Conservation (phyloP, 495 filamentous ascomycete species). For the Penicillium pulvis region DNA sequence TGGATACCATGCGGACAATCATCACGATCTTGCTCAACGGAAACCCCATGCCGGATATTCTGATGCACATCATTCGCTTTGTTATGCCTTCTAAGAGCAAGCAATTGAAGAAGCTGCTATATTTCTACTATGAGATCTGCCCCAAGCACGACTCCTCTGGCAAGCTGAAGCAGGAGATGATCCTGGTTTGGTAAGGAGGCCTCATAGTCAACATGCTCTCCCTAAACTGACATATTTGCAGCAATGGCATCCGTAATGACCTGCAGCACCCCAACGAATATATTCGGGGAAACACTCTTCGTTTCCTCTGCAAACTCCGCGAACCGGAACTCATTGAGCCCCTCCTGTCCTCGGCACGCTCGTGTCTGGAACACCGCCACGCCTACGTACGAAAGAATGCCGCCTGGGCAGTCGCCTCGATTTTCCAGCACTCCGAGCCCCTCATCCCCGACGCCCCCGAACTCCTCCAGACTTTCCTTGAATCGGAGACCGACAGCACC, state of each 20-base stretch:
- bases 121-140: conserved; percentile 99
- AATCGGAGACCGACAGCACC: conserved; percentile 88
- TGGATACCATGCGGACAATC: conserved; percentile 98
- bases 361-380: conserved; percentile 92
- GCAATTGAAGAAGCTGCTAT: conserved; percentile 94
- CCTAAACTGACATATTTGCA: conserved; percentile 34
- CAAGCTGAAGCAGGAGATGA: conserved; percentile 99
- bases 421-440: conserved; percentile 86
- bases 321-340: conserved; percentile 97
- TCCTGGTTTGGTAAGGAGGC: conserved; percentile 86
- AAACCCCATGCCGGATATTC: conserved; percentile 88
- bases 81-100: conserved; percentile 98
- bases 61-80: conserved; percentile 99
- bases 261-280: conserved; percentile 98
- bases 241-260: conserved; percentile 97
- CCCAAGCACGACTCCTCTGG: conserved; percentile 89
- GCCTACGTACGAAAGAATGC: conserved; percentile 98
- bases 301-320: conserved; percentile 94
- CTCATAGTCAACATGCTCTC: background rate
- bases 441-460: conserved; percentile 97
- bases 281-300: conserved; percentile 92
- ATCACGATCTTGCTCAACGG: conserved; percentile 97
- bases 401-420: conserved; percentile 90
- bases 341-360: conserved; percentile 84
- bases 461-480: conserved; percentile 85